Conservation (phyloP, 75 land plant genomes). For the Pinus albicaulis region DNA sequence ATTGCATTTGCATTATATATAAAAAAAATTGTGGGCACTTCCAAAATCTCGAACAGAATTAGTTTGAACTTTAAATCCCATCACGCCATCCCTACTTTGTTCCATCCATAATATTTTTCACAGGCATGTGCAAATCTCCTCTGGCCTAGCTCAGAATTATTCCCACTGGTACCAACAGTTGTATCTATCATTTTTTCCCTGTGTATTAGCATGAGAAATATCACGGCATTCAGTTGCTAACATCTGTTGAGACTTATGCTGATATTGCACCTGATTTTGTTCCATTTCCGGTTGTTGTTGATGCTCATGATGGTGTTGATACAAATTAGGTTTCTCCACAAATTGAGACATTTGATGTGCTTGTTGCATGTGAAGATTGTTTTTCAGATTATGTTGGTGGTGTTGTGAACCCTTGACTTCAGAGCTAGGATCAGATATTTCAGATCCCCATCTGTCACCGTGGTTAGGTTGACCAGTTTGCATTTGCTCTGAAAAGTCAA, state of each 20-base stretch:
- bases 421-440: slow-evolving; percentile 13
- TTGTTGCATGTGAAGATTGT: not conserved
- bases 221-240: not conserved
- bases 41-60: no score
- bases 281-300: not conserved
- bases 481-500: no score
- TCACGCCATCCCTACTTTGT: no score
- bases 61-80: no score
- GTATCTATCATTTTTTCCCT: no score
- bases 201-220: not conserved
- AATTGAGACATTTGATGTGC: not conserved
- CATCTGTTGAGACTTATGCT: slow-evolving; percentile 2
- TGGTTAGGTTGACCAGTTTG: slow-evolving; percentile 8
- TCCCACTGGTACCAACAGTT: no score
- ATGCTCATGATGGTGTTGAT: not conserved
- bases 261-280: slow-evolving; percentile 1
- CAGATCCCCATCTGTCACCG: slow-evolving; percentile 30
- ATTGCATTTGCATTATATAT: no score
- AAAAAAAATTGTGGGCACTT: no score
- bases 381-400: not conserved
- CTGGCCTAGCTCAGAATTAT: no score
- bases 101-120: no score
- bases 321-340: not conserved
- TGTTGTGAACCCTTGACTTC: slow-evolving; percentile 33
- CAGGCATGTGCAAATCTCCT: no score